These are phyloP conservation scores for Ustilago lituana DNA, from an alignment of 1,284 basidiomycete genomes.

Conservation along the genomic window DNA sequence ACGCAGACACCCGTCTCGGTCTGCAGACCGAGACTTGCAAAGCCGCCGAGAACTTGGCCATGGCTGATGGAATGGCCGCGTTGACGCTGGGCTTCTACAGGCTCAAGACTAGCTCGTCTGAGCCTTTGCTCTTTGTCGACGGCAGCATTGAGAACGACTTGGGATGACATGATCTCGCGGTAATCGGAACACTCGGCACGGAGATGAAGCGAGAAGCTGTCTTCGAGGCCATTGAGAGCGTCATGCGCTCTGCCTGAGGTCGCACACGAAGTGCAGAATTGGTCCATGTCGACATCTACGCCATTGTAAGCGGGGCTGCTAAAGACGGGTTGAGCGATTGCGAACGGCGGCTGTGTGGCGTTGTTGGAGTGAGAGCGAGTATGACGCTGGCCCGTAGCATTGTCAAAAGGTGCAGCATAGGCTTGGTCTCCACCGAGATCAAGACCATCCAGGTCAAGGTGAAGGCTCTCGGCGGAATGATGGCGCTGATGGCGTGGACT, in stretches of 20 bases:
- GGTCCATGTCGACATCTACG: constrained; percentile 3
- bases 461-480: constrained; percentile 40
- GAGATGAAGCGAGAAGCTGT: constrained; percentile 57
- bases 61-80: constrained; percentile 26
- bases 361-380: constrained; percentile 32
- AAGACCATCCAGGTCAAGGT: constrained; percentile 54
- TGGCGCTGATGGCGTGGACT: constrained; percentile 15
- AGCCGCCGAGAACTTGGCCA: constrained; percentile 44
- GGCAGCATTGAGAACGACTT: constrained; percentile 40
- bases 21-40: constrained; percentile 40
- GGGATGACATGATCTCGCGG: constrained; percentile 51
- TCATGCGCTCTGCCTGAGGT: not conserved
- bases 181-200: constrained; percentile 54
- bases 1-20: constrained; percentile 8
- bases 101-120: constrained; percentile 2
- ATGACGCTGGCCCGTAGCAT: not conserved
- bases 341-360: not conserved
- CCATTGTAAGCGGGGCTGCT: constrained; percentile 2
- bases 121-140: constrained; percentile 13
- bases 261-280: constrained; percentile 8
- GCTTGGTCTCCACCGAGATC: constrained; percentile 47
- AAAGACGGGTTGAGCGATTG: not conserved
- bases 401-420: not conserved
- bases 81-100: constrained; percentile 2
- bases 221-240: constrained; percentile 26